phyloP scores from a whole-genome alignment of 208 protist species.

The Trypanosoma theileri region DNA sequence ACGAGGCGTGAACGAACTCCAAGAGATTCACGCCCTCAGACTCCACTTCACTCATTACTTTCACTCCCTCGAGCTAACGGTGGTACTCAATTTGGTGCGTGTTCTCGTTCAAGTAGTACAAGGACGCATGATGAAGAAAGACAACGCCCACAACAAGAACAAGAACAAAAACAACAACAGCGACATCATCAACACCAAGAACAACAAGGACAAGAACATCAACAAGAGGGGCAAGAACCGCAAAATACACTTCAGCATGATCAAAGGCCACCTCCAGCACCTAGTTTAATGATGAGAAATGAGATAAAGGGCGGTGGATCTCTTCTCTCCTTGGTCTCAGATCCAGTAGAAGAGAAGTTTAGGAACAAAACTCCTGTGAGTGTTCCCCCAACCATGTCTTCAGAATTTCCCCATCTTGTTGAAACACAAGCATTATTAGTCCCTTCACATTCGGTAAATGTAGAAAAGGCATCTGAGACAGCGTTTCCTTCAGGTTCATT shows the following conservation, averaged over 20 bases:
- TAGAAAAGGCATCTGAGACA: not conserved
- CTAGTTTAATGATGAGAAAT: not conserved
- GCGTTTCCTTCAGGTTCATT: conserved; percentile 9
- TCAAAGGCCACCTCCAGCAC: not conserved
- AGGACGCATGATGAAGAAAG: not conserved
- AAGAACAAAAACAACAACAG: not conserved
- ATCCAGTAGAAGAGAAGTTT: not conserved
- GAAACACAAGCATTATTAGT: not conserved
- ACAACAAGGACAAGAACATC: not conserved
- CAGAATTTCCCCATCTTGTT: conserved; percentile 1
- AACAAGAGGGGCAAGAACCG: not conserved
- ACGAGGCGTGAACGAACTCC: not conserved
- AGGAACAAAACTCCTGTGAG: not conserved
- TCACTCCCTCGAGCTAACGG: not conserved
- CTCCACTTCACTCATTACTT: not conserved
- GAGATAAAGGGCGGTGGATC: not conserved
- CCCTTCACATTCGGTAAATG: not conserved
- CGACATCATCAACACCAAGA: not conserved
- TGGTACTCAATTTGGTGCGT: not conserved
- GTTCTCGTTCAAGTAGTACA: not conserved
- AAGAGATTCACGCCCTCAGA: not conserved
- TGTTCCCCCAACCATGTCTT: not conserved
- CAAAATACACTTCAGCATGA: not conserved
- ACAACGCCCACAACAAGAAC: not conserved
- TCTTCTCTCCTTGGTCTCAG: not conserved